Percentiles rank a stretch among this genome's conserved stretches.
phyloP scores from a whole-genome alignment of 305 asterid genomes.

The Striga hermonthica region DNA sequence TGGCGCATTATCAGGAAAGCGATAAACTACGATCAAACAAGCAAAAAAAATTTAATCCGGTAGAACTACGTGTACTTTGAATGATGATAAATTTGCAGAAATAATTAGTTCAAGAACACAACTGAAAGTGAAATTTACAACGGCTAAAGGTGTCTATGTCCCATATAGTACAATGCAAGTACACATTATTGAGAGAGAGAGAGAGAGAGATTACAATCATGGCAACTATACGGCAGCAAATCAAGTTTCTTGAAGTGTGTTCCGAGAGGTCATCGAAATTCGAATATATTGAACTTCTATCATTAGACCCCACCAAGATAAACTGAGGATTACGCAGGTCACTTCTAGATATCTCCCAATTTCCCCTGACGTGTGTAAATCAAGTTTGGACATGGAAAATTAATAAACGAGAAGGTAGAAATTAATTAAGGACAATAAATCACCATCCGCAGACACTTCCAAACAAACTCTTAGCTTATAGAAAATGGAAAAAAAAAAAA shows the following conservation, averaged over 20 bases:
- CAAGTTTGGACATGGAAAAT: neutral
- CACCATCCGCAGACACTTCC: neutral
- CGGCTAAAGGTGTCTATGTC: too few species aligned
- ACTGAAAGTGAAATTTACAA: neutral
- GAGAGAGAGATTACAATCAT: constrained; percentile 49
- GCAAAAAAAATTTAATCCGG: neutral
- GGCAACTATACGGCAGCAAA: constrained; percentile 66
- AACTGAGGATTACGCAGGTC: constrained; percentile 46
- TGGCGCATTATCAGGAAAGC: neutral
- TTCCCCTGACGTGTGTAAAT: constrained; percentile 46
- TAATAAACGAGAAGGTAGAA: neutral
- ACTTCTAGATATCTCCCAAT: constrained; percentile 68
- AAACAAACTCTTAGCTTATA: neutral
- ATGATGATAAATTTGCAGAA: too few species aligned
- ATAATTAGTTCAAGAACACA: too few species aligned
- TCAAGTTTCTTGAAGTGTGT: constrained; percentile 52
- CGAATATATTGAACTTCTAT: constrained; percentile 39
- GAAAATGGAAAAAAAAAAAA: constrained; percentile 16
- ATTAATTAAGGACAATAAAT: neutral
- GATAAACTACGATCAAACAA: neutral
- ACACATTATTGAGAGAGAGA: too few species aligned
- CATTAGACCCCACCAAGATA: constrained; percentile 41
- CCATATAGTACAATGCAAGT: too few species aligned
- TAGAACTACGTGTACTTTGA: too few species aligned
- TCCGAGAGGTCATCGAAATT: constrained; percentile 40